A percentile compares a stretch with the other conserved stretches of the same genome.
phyloP scores from a whole-genome alignment of 306 rosid species.

The Quercus alba region DNA sequence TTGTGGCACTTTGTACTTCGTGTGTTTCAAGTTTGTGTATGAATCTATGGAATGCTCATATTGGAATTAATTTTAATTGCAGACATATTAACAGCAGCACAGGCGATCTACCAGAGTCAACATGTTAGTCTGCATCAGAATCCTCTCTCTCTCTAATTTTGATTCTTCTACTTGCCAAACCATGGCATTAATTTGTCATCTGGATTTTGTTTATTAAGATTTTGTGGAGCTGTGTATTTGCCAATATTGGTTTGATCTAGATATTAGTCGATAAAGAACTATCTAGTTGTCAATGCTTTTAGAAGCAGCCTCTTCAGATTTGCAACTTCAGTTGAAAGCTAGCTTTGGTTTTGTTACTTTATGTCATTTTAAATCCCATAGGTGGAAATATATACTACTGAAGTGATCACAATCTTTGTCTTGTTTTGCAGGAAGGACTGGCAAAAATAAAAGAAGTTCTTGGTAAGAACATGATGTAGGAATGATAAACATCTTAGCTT shows the following conservation, averaged over 20 bases:
- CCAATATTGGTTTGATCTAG: neutral
- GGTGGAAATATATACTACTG: neutral
- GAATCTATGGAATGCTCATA: conserved; percentile 16
- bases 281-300: conserved; percentile 4
- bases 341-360: neutral
- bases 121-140: conserved; percentile 49
- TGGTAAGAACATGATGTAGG: conserved; percentile 46
- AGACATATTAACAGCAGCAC: conserved; percentile 80
- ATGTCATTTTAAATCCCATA: neutral
- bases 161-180: neutral
- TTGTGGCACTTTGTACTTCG: neutral
- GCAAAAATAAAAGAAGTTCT: conserved; percentile 68
- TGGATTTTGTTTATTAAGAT: conserved; percentile 2
- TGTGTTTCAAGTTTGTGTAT: neutral
- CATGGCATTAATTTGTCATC: neutral
- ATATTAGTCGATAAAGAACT: neutral
- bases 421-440: conserved; percentile 71
- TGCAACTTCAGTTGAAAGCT: neutral
- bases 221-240: neutral
- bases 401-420: conserved; percentile 7
- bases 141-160: conserved; percentile 1
- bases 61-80: conserved; percentile 42
- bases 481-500: conserved; percentile 1
- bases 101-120: conserved; percentile 69
- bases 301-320: neutral